Evolutionary conservation across 2,329 filamentous ascomycete species (phyloP).

Genomic region (Xylariaceae sp.): DNA sequence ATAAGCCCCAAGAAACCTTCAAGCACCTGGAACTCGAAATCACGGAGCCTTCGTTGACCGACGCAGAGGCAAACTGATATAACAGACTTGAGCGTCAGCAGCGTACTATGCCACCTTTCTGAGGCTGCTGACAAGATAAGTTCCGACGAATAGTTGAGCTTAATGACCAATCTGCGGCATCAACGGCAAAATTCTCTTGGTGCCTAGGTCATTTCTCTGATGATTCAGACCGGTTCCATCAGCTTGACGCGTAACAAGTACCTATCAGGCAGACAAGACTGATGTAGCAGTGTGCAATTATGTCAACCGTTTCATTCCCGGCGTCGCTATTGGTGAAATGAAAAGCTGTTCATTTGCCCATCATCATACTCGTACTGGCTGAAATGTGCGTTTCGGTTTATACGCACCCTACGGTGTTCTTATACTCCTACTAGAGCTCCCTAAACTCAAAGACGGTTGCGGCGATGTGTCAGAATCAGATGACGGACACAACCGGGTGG

Average conservation of each 20-base stretch:
- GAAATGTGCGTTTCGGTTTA: no score
- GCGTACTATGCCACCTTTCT: not conserved
- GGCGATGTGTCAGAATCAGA: not conserved
- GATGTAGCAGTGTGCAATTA: no score
- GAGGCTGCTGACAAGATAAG: slow-evolving; percentile 14
- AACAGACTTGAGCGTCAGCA: slow-evolving; percentile 17
- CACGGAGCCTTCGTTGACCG: not conserved
- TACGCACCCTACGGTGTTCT: not conserved
- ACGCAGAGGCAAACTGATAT: slow-evolving; percentile 8
- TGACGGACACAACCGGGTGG: not conserved
- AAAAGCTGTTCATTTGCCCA: no score
- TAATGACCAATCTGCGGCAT: slow-evolving; percentile 1
- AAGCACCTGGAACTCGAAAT: no score
- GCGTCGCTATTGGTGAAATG: no score
- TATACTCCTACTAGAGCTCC: not conserved
- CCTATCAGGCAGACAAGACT: no score
- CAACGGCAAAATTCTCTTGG: not conserved
- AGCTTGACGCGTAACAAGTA: not conserved
- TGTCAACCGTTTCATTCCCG: no score
- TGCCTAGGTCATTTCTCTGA: not conserved
- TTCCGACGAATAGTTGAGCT: not conserved
- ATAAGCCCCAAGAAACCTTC: no score
- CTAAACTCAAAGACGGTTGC: slow-evolving; percentile 1
- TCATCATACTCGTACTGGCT: no score
- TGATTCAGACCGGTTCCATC: not conserved